Evolutionary conservation across 208 protist species (phyloP).

Genomic region (Leishmania turanica): DNA sequence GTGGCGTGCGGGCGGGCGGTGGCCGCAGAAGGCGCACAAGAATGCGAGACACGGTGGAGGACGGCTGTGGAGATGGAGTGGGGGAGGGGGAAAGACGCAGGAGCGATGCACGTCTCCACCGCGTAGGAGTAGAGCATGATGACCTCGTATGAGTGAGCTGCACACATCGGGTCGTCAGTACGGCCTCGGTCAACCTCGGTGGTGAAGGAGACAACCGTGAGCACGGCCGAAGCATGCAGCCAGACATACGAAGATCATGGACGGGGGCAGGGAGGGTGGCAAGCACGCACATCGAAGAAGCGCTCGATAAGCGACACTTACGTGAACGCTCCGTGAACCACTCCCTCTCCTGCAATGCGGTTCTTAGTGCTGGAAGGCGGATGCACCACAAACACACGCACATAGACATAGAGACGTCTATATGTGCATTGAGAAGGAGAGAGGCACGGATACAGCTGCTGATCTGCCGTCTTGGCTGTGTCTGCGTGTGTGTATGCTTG

Average conservation of each 20-base stretch:
- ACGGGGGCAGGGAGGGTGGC: not conserved
- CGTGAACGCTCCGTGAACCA: not conserved
- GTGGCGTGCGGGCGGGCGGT: not conserved
- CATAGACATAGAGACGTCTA: not conserved
- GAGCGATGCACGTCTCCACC: not conserved
- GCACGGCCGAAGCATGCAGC: not conserved
- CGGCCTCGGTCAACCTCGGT: not conserved
- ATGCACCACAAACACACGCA: not conserved
- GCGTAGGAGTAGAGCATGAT: not conserved
- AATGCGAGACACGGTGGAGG: not conserved
- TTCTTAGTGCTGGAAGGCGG: not conserved
- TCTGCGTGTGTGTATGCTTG: not conserved
- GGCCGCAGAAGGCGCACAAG: not conserved
- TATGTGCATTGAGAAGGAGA: not conserved
- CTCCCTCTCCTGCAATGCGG: not conserved
- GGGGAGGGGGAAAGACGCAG: not conserved
- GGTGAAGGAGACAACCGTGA: not conserved
- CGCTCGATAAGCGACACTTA: not conserved
- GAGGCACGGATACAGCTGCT: not conserved
- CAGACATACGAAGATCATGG: not conserved
- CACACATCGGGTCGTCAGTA: not conserved
- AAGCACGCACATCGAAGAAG: not conserved
- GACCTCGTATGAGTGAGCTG: not conserved
- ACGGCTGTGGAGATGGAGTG: not conserved
- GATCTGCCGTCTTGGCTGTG: not conserved